These are phyloP conservation scores for Rhytidiadelphus loreus DNA, from an alignment of 225 moss, liverwort and hornwort genomes.

Conservation along the genomic window DNA sequence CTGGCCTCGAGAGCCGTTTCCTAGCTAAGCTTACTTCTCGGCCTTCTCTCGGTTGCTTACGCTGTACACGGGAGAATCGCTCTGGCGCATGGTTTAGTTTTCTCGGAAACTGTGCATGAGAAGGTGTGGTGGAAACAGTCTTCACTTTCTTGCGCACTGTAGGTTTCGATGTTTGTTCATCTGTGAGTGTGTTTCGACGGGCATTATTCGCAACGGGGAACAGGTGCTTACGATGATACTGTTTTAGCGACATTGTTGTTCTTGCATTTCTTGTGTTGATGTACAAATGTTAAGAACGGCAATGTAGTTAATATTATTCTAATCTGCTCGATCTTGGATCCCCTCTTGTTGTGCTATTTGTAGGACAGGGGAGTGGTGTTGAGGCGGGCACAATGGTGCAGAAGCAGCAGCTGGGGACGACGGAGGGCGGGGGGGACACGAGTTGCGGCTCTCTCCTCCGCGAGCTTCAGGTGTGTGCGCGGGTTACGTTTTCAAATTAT, in stretches of 20 bases:
- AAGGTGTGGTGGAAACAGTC: background rate
- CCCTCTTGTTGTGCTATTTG: background rate
- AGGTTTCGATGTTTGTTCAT: background rate
- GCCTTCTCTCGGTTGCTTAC: background rate
- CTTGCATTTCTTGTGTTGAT: background rate
- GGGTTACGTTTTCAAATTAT: background rate
- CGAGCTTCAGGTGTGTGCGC: conserved; percentile 69
- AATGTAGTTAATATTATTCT: background rate
- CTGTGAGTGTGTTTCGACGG: background rate
- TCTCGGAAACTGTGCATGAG: background rate
- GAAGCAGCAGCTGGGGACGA: conserved; percentile 48
- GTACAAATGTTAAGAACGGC: background rate
- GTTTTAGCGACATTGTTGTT: background rate
- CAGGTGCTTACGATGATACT: background rate
- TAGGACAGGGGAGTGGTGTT: background rate
- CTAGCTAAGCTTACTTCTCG: background rate
- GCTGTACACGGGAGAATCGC: background rate
- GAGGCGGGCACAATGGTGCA: conserved; percentile 57
- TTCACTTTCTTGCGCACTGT: background rate
- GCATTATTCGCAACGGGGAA: background rate
- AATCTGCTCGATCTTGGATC: background rate
- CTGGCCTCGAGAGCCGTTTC: background rate
- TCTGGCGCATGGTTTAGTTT: background rate
- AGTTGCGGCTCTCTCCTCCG: conserved; percentile 88
- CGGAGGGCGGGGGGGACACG: conserved; percentile 54